Conservation (phyloP, 164 flowering plant genomes). For the Dillenia turbinata region DNA sequence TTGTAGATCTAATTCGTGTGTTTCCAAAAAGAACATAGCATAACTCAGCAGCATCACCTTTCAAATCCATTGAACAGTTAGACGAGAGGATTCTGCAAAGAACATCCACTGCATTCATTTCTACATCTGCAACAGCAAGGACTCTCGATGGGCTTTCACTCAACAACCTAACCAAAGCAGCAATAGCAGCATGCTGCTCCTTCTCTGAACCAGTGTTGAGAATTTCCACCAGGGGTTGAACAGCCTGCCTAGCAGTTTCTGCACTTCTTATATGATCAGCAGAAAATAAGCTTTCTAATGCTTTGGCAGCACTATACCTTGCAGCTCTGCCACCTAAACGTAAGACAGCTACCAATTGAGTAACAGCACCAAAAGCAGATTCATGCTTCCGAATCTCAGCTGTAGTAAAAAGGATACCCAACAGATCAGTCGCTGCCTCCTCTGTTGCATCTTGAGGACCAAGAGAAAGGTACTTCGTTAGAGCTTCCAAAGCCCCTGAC, state of each 20-base stretch:
- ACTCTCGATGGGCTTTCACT: conserved; percentile 86
- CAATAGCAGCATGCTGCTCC: conserved; percentile 97
- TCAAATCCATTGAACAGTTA: conserved; percentile 83
- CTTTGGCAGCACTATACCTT: conserved; percentile 93
- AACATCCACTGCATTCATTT: conserved; percentile 93
- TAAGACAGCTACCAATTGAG: conserved; percentile 91
- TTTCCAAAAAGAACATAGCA: conserved; percentile 89
- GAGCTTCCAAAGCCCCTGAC: conserved; percentile 88
- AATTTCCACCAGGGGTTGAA: conserved; percentile 95
- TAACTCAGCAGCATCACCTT: conserved; percentile 94
- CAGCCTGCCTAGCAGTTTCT: conserved; percentile 83
- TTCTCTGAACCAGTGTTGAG: conserved; percentile 88
- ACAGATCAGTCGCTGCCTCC: conserved; percentile 91
- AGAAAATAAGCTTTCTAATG: conserved; percentile 89
- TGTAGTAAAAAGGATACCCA: conserved; percentile 76
- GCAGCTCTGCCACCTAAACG: conserved; percentile 94
- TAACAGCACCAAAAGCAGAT: conserved; percentile 85
- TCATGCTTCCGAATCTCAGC: conserved; percentile 93
- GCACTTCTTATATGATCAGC: conserved; percentile 91
- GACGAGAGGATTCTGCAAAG: conserved; percentile 91
- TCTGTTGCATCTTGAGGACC: conserved; percentile 96
- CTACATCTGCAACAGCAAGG: conserved; percentile 88
- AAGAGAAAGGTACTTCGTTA: conserved; percentile 93
- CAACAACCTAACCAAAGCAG: conserved; percentile 70
- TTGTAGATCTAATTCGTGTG: conserved; percentile 79